Evolutionary conservation across 805 yeast species (phyloP).

Genomic region (Maudiozyma saulgeensis): DNA sequence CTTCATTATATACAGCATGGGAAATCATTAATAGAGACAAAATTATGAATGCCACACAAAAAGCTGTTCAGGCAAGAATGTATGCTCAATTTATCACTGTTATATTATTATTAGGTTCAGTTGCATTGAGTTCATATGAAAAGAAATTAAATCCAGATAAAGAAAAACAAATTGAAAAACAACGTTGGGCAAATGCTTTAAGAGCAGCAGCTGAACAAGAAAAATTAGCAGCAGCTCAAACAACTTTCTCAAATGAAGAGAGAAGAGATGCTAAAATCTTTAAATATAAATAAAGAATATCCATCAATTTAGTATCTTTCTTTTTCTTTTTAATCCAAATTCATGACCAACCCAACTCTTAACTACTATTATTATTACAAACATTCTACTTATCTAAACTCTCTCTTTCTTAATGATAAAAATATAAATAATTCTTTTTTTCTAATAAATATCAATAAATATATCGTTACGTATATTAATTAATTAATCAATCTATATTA

Average conservation of each 20-base stretch:
- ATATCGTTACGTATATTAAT: too few relatives aligned
- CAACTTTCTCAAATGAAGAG: constrained; percentile 25
- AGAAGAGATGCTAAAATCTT: constrained; percentile 32
- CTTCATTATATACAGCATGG: constrained; percentile 75
- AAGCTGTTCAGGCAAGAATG: constrained; percentile 82
- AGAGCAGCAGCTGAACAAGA: constrained; percentile 33
- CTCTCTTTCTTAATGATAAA: neutral
- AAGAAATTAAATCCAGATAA: constrained; percentile 41
- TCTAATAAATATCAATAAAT: too few relatives aligned
- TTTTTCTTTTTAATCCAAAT: too few relatives aligned
- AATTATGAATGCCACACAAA: constrained; percentile 65
- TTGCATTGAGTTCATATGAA: constrained; percentile 57
- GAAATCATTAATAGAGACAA: constrained; percentile 60
- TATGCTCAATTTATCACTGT: constrained; percentile 82
- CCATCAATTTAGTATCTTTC: too few relatives aligned
- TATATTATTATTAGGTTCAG: constrained; percentile 55
- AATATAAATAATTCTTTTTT: neutral
- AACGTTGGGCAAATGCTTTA: constrained; percentile 42
- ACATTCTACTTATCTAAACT: too few relatives aligned
- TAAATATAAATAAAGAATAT: constrained; percentile 14
- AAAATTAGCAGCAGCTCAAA: constrained; percentile 2
- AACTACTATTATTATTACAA: too few relatives aligned
- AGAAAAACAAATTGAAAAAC: constrained; percentile 26
- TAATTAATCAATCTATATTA: too few relatives aligned
- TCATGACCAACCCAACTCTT: too few relatives aligned